Conservation (phyloP, 2,329 filamentous ascomycete genomes). For the Teratosphaeriaceae sp. region DNA sequence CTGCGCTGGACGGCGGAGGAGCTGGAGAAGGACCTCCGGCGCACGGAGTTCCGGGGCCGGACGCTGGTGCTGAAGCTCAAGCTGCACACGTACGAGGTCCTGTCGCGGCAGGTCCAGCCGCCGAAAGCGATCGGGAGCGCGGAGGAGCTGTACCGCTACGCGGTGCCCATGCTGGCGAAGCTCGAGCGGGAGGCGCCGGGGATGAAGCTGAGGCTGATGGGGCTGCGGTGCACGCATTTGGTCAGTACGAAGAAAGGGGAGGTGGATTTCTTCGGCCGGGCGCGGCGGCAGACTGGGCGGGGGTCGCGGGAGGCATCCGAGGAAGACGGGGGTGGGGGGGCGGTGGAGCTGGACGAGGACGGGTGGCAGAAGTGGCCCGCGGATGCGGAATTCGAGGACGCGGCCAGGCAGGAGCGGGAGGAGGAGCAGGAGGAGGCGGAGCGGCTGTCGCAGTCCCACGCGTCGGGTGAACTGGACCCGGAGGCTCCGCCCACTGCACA, state of each 20-base stretch:
- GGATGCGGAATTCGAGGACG: slow-evolving; percentile 58
- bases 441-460: slow-evolving; percentile 47
- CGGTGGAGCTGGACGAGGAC: slow-evolving; percentile 36
- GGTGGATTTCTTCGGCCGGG: slow-evolving; percentile 68
- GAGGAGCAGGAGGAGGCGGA: slow-evolving; percentile 58
- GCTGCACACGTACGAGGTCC: slow-evolving; percentile 86
- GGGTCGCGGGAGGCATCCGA: slow-evolving; percentile 31
- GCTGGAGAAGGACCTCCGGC: slow-evolving; percentile 74
- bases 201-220: slow-evolving; percentile 79
- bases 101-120: slow-evolving; percentile 71
- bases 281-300: no score
- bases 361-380: slow-evolving; percentile 61
- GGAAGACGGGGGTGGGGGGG: slow-evolving; percentile 11
- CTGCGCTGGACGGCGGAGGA: slow-evolving; percentile 76
- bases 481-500: background rate
- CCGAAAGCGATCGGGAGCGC: slow-evolving; percentile 65
- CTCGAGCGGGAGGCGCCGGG: slow-evolving; percentile 75
- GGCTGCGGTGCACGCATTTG: slow-evolving; percentile 79
- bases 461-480: background rate
- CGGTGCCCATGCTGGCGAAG: slow-evolving; percentile 76
- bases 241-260: slow-evolving; percentile 78
- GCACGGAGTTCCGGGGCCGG: slow-evolving; percentile 78
- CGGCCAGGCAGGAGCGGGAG: slow-evolving; percentile 52
- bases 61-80: slow-evolving; percentile 91
- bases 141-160: slow-evolving; percentile 75